phyloP scores from a whole-genome alignment of 331 rosid genomes.

The Rhamnella rubrinervis region DNA sequence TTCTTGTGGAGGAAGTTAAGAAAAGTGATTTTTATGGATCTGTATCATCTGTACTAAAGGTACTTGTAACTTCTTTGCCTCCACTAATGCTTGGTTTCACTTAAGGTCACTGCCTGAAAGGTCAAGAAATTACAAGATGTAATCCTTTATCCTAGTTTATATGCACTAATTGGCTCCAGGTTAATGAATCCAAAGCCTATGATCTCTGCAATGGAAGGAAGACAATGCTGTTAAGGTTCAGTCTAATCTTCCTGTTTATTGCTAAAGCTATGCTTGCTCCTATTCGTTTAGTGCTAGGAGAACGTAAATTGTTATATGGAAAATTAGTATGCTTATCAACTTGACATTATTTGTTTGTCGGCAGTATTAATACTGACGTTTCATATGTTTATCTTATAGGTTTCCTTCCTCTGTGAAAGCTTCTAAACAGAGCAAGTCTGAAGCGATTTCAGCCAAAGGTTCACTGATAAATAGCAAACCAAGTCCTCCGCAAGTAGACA shows the following conservation, averaged over 20 bases:
- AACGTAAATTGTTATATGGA: not conserved
- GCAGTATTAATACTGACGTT: constrained; percentile 10
- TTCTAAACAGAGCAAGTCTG: constrained; percentile 50
- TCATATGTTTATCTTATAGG: constrained; percentile 34
- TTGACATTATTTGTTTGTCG: not conserved
- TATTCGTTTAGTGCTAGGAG: not conserved
- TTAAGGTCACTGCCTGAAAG: constrained; percentile 10
- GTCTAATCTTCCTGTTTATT: constrained; percentile 23
- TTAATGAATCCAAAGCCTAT: constrained; percentile 48
- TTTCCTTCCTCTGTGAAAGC: constrained; percentile 60
- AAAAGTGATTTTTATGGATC: constrained; percentile 93
- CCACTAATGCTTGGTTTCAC: not conserved
- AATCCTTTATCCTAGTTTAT: constrained; percentile 16
- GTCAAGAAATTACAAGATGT: constrained; percentile 18
- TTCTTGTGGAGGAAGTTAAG: constrained; percentile 84
- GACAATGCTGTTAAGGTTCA: constrained; percentile 62
- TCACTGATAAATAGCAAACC: constrained; percentile 52
- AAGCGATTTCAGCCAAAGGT: constrained; percentile 61
- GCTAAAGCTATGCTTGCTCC: constrained; percentile 9
- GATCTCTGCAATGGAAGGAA: constrained; percentile 51
- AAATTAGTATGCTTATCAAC: not conserved
- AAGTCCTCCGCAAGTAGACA: constrained; percentile 37
- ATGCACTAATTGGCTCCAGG: constrained; percentile 41
- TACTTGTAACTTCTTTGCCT: constrained; percentile 19
- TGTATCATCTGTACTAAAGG: constrained; percentile 83